phyloP scores from a whole-genome alignment of 352 stramenopile species.

The Thalassiosira allenii region DNA sequence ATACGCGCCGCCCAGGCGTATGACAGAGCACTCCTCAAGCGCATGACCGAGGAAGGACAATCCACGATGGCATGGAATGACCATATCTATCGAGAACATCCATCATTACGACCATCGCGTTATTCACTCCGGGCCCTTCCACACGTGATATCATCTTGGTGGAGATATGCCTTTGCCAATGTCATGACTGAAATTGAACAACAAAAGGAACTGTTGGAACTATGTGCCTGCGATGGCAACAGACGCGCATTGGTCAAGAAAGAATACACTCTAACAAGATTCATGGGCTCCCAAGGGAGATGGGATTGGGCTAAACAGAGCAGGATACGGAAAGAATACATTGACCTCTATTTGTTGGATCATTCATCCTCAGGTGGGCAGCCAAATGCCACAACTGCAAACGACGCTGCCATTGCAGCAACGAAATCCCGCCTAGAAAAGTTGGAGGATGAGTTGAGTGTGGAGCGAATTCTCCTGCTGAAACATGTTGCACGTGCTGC shows the following conservation, averaged over 20 bases:
- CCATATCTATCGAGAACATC: conserved; percentile 48
- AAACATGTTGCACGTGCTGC: conserved; percentile 54
- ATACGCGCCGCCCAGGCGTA: conserved; percentile 53
- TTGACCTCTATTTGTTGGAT: conserved; percentile 70
- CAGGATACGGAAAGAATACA: conserved; percentile 76
- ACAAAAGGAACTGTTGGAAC: conserved; percentile 52
- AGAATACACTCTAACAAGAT: background rate
- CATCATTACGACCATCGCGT: conserved; percentile 33
- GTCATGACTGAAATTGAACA: conserved; percentile 69
- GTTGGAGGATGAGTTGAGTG: conserved; percentile 77
- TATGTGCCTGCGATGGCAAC: conserved; percentile 12
- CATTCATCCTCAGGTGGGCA: conserved; percentile 17
- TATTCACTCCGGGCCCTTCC: conserved; percentile 36
- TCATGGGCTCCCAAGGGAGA: background rate
- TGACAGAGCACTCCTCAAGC: conserved; percentile 33
- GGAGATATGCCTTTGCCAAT: conserved; percentile 70
- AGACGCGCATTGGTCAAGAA: no score
- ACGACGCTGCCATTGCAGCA: conserved; percentile 8
- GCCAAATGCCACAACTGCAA: conserved; percentile 5
- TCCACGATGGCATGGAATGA: conserved; percentile 49
- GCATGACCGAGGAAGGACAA: conserved; percentile 47
- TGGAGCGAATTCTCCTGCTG: conserved; percentile 84
- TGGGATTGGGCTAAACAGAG: conserved; percentile 75
- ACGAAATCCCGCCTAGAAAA: conserved; percentile 58
- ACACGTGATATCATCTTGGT: conserved; percentile 71